Conservation (phyloP, 2,329 filamentous ascomycete species). For the Hypoxylon sp. region DNA sequence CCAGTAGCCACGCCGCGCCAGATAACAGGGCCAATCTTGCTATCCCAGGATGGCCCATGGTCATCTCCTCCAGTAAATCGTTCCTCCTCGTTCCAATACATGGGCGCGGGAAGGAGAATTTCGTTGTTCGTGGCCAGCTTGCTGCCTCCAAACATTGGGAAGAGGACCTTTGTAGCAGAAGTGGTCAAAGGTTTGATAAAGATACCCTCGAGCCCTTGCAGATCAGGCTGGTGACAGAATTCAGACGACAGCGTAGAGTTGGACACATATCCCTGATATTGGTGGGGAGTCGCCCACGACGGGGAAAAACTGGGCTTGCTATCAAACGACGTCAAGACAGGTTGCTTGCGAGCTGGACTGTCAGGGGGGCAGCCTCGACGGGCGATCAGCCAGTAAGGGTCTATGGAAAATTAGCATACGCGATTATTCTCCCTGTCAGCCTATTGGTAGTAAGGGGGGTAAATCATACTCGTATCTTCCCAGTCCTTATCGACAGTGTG, state of each 20-base stretch:
- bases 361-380: conserved; percentile 72
- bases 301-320: conserved; percentile 61
- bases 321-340: conserved; percentile 60
- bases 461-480: conserved; percentile 63
- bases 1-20: conserved; percentile 79
- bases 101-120: conserved; percentile 76
- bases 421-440: neutral
- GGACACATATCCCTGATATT: conserved; percentile 68
- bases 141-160: conserved; percentile 77
- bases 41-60: conserved; percentile 67
- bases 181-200: conserved; percentile 72
- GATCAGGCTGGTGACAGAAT: conserved; percentile 74
- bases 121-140: conserved; percentile 78
- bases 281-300: conserved; percentile 62
- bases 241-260: conserved; percentile 73
- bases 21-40: conserved; percentile 67
- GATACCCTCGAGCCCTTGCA: conserved; percentile 73
- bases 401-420: conserved; percentile 50
- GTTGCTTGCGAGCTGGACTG: conserved; percentile 68
- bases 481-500: conserved; percentile 60
- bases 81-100: conserved; percentile 75
- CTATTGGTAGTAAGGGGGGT: neutral
- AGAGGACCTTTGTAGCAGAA: conserved; percentile 67
- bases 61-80: conserved; percentile 71
- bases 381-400: conserved; percentile 69